Evolutionary conservation across 169 alveolate genomes (phyloP).

Genomic region (Cryptosporidium xiaoi): DNA sequence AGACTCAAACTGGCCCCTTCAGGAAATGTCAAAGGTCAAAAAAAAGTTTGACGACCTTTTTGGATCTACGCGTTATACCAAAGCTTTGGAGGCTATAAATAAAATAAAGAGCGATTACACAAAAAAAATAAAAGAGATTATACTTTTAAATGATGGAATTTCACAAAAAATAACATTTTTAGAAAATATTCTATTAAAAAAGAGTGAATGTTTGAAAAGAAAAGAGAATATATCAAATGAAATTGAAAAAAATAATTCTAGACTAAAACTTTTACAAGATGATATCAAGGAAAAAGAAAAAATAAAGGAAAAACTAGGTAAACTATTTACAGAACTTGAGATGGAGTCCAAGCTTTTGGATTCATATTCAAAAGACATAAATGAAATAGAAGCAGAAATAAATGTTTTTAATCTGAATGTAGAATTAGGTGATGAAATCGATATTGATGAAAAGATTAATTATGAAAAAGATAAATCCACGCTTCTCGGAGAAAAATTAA

Average conservation of each 20-base stretch:
- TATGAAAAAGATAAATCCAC: not conserved
- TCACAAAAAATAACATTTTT: slow-evolving; percentile 31
- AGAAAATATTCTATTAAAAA: slow-evolving; percentile 10
- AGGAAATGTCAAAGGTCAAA: slow-evolving; percentile 92
- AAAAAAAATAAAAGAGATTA: slow-evolving; percentile 51
- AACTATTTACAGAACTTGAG: not conserved
- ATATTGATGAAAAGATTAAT: not conserved
- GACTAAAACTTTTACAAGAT: not conserved
- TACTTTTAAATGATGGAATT: slow-evolving; percentile 3
- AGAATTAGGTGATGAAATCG: too few relatives aligned
- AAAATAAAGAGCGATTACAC: slow-evolving; percentile 42
- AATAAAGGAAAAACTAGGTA: slow-evolving; percentile 8
- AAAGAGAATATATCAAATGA: slow-evolving; percentile 9
- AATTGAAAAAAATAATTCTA: not conserved
- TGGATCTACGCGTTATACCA: slow-evolving; percentile 92
- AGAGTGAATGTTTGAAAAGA: slow-evolving; percentile 18
- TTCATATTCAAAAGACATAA: slow-evolving; percentile 1
- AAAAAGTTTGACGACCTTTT: slow-evolving; percentile 96
- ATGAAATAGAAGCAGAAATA: slow-evolving; percentile 4
- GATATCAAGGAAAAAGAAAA: not conserved
- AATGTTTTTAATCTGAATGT: not conserved
- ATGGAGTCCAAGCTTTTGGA: not conserved
- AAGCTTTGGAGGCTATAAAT: slow-evolving; percentile 79
- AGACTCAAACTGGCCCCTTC: slow-evolving; percentile 96
- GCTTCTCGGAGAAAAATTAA: not conserved